A percentile compares a stretch with the other conserved stretches of the same genome.
Evolutionary conservation across 177 flowering plant genomes (phyloP).

Genomic region (Telopea speciosissima): DNA sequence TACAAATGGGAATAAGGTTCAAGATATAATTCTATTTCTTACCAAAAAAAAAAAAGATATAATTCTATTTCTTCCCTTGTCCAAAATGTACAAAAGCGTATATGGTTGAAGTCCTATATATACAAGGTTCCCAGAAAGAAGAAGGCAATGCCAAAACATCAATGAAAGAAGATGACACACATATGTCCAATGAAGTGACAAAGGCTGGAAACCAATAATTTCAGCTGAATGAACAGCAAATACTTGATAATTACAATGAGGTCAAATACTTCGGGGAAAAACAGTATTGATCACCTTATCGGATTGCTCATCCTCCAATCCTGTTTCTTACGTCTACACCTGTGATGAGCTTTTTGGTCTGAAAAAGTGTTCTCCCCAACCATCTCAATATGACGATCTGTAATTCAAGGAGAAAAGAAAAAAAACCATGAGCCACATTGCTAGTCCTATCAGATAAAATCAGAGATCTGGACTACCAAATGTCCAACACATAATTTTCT

Average conservation of each 20-base stretch:
- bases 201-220: not conserved
- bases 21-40: too few relatives aligned
- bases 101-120: not conserved
- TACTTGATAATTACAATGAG: not conserved
- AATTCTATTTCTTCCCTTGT: too few relatives aligned
- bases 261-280: not conserved
- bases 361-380: slow-evolving; percentile 66
- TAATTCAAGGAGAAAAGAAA: not conserved
- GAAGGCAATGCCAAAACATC: not conserved
- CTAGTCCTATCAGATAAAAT: not conserved
- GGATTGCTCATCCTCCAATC: slow-evolving; percentile 51
- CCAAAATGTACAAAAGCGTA: not conserved
- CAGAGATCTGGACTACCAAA: not conserved
- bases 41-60: too few relatives aligned
- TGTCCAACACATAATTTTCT: not conserved
- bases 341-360: slow-evolving; percentile 74
- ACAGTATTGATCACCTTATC: slow-evolving; percentile 15
- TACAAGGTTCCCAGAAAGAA: not conserved
- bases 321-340: slow-evolving; percentile 86
- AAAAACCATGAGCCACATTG: not conserved
- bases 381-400: slow-evolving; percentile 53
- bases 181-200: not conserved
- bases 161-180: not conserved
- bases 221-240: not conserved
- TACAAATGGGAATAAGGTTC: too few relatives aligned